Evolutionary conservation across 2,329 filamentous ascomycete species (phyloP), one percentile per base, ranked within the genome.

Genomic region (Fusarium falciforme): DNA sequence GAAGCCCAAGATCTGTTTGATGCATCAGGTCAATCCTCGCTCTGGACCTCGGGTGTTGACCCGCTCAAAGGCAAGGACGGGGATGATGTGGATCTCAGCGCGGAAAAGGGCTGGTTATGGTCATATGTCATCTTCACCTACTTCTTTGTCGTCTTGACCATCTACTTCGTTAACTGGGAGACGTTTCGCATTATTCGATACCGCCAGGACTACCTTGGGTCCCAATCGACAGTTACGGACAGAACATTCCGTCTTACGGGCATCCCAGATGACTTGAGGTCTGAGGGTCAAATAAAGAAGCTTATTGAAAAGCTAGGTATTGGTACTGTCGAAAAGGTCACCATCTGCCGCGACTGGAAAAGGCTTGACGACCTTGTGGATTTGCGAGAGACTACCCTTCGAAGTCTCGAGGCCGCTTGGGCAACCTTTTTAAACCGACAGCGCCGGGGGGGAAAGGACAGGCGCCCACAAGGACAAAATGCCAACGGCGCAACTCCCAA

Each of bases 41-140:
- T 79, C n/a, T 58, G 76, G 29, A 42, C 55, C 12, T 49, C 66
- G 3, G 71, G 69, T n/a, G 31, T 75, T 17, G 71, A 75, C 33
- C 9, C 54, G 12, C 33, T 74, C 38, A 80, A 82, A 57, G 83
- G 78, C 60, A 79, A 81, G 36, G 83, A 78, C 60, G 79, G 81
- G 33, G 76, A 75, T 4, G 79, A 81, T 38, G 81, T 81, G 71
- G 82, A 84, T 44, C 78, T 73, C 63, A 81, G 80, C 58, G 80
- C 78, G 59, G 80, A 83, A 42, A 76, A 64, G 12, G 71, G 77
- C 9, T 98, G 95, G 77, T 85, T 98, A 2, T 98, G 96, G 95
- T 93, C 96, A 78, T 98, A 98, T 79, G 89, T 98, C 16, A 87
- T 93, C n/a, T 99, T 99, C 78, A 94, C 95, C 1, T 99, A 98